A percentile compares a stretch with the other conserved stretches of the same genome.
These are phyloP conservation scores for Komagataella mondaviorum DNA, from an alignment of 805 yeast species.

Conservation along the genomic window DNA sequence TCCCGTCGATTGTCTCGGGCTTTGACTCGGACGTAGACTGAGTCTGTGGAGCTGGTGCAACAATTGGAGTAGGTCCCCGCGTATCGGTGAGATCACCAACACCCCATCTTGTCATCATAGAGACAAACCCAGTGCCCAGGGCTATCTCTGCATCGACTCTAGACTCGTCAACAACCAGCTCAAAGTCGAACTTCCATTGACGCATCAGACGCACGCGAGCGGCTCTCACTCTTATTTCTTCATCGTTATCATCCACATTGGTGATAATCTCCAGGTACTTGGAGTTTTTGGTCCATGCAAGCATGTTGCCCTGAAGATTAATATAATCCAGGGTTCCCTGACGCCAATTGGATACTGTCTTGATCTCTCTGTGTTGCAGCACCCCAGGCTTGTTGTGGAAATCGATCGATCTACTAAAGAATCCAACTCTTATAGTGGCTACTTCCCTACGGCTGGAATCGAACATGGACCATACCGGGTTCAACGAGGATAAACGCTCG, in stretches of 20 bases:
- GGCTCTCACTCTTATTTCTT: slow-evolving; percentile 37
- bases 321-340: slow-evolving; percentile 29
- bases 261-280: slow-evolving; percentile 35
- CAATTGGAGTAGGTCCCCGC: slow-evolving; percentile 33
- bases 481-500: slow-evolving; percentile 32
- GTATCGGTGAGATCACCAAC: slow-evolving; percentile 38
- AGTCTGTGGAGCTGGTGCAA: slow-evolving; percentile 1
- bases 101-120: slow-evolving; percentile 62
- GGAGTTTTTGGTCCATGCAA: slow-evolving; percentile 41
- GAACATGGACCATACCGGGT: slow-evolving; percentile 39
- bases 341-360: slow-evolving; percentile 19
- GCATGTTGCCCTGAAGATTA: slow-evolving; percentile 33
- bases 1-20: not conserved
- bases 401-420: slow-evolving; percentile 28
- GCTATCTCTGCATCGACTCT: slow-evolving; percentile 37
- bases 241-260: slow-evolving; percentile 44
- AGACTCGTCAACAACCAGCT: slow-evolving; percentile 33
- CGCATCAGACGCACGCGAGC: slow-evolving; percentile 45
- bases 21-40: not conserved
- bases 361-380: slow-evolving; percentile 29
- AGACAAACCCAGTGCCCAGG: slow-evolving; percentile 44
- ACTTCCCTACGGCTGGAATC: slow-evolving; percentile 29
- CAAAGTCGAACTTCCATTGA: slow-evolving; percentile 47
- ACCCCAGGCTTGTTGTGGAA: slow-evolving; percentile 29
- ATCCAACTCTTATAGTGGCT: slow-evolving; percentile 38